A percentile compares a stretch with the other conserved stretches of the same genome.
phyloP scores from a whole-genome alignment of 805 yeast genomes.

The Nakazawaea ernobii region DNA sequence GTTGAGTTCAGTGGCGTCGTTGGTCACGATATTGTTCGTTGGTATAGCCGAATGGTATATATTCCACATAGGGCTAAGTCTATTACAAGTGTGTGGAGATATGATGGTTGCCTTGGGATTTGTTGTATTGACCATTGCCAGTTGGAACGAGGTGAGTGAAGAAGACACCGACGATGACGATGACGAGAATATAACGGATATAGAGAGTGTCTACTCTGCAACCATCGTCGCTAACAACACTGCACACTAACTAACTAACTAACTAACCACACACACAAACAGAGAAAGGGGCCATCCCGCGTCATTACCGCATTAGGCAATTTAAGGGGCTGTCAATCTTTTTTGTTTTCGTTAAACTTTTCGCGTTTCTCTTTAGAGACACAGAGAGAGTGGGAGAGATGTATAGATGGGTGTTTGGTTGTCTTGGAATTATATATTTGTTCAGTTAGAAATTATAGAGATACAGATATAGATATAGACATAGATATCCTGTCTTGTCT shows the following conservation, averaged over 20 bases:
- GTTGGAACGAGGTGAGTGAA: slow-evolving; percentile 54
- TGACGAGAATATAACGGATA: slow-evolving; percentile 13
- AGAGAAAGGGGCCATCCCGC: neutral
- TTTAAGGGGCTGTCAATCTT: no score
- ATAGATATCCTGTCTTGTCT: no score
- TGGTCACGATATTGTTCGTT: slow-evolving; percentile 73
- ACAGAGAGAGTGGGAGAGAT: no score
- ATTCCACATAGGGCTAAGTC: slow-evolving; percentile 52
- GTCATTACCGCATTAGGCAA: neutral
- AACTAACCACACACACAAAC: neutral
- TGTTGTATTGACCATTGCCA: slow-evolving; percentile 53
- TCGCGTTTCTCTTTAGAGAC: no score
- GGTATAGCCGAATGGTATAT: slow-evolving; percentile 70
- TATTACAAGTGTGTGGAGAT: slow-evolving; percentile 64
- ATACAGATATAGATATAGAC: no score
- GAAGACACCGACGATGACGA: slow-evolving; percentile 30
- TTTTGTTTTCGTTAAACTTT: no score
- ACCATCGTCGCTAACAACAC: neutral
- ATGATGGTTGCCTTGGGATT: slow-evolving; percentile 66
- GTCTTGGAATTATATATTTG: no score
- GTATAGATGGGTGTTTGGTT: no score
- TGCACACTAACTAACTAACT: no score
- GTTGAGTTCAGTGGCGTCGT: slow-evolving; percentile 53
- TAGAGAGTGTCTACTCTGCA: slow-evolving; percentile 3
- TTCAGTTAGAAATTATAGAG: no score